Percentiles rank a stretch among this genome's conserved stretches.
Conservation (phyloP, 1,284 basidiomycete genomes). For the Peniophora sp. region DNA sequence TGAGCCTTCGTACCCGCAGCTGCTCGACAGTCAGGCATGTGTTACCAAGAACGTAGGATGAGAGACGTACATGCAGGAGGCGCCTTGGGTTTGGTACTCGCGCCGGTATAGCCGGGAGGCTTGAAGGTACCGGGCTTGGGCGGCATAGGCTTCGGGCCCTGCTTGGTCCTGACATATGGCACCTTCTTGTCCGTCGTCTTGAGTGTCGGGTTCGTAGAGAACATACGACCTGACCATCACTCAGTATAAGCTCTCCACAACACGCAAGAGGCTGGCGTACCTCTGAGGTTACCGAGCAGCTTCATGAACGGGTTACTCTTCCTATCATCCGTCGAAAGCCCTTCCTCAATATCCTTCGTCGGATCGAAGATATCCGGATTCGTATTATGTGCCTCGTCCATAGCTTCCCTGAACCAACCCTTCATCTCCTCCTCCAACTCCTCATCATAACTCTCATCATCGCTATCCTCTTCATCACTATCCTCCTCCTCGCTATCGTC, state of each 20-base stretch:
- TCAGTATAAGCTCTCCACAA: too few relatives aligned
- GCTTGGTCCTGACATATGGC: conserved; percentile 9
- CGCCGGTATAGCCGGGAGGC: neutral
- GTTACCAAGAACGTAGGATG: too few relatives aligned
- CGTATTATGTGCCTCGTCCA: conserved; percentile 52
- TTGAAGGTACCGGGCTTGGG: neutral
- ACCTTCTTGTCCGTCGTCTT: conserved; percentile 27
- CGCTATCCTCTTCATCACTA: conserved; percentile 30
- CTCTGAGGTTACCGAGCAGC: conserved; percentile 61
- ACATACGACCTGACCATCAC: conserved; percentile 51
- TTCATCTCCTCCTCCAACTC: conserved; percentile 60
- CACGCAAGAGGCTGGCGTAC: conserved; percentile 22
- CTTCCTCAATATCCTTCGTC: conserved; percentile 29
- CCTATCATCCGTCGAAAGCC: conserved; percentile 38
- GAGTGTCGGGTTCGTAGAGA: conserved; percentile 54
- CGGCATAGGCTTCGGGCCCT: neutral
- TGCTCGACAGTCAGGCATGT: too few relatives aligned
- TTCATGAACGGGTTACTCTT: conserved; percentile 70
- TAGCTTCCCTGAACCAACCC: conserved; percentile 57
- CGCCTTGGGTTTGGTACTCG: neutral
- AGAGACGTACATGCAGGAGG: neutral
- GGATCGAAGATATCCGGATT: conserved; percentile 46
- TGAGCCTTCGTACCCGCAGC: conserved; percentile 23
- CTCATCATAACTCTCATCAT: conserved; percentile 48
- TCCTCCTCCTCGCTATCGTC: conserved; percentile 28